These are phyloP conservation scores for Diaporthe ampelina DNA, from an alignment of 2,329 filamentous ascomycete genomes.

Conservation along the genomic window DNA sequence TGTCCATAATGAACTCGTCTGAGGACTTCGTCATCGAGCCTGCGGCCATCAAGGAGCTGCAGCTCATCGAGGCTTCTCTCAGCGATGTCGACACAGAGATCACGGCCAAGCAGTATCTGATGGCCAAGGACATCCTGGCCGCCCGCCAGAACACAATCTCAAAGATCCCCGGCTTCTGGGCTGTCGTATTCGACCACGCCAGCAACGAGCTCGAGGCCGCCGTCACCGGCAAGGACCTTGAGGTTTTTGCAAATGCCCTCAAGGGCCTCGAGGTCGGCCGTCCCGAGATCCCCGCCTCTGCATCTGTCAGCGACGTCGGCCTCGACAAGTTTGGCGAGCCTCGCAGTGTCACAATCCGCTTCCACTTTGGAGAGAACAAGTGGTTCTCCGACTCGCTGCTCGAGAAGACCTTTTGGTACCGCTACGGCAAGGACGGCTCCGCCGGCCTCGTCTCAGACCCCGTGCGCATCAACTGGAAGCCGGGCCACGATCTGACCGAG, in stretches of 20 bases:
- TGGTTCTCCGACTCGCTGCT: slow-evolving; percentile 73
- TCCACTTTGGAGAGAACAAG: slow-evolving; percentile 71
- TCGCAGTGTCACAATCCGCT: slow-evolving; percentile 70
- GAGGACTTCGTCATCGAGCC: slow-evolving; percentile 50
- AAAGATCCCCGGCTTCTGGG: slow-evolving; percentile 77
- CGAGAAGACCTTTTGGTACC: slow-evolving; percentile 78
- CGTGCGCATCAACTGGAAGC: slow-evolving; percentile 76
- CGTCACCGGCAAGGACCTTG: slow-evolving; percentile 71
- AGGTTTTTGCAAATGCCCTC: slow-evolving; percentile 69
- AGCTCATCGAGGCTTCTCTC: slow-evolving; percentile 50
- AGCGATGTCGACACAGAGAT: slow-evolving; percentile 52
- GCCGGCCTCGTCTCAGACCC: slow-evolving; percentile 72
- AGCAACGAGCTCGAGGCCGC: slow-evolving; percentile 72
- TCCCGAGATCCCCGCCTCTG: slow-evolving; percentile 55
- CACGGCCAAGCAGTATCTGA: slow-evolving; percentile 50
- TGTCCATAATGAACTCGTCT: slow-evolving; percentile 33
- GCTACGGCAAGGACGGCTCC: slow-evolving; percentile 63
- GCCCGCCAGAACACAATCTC: slow-evolving; percentile 71
- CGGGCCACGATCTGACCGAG: slow-evolving; percentile 73
- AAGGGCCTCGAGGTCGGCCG: slow-evolving; percentile 66
- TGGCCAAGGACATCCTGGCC: slow-evolving; percentile 59
- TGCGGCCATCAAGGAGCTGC: slow-evolving; percentile 51
- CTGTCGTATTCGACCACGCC: slow-evolving; percentile 73
- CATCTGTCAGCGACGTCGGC: slow-evolving; percentile 49
- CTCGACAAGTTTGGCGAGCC: slow-evolving; percentile 66